These are phyloP conservation scores for Coelastrella sp. DNA, from an alignment of 139 green algal species.

Conservation along the genomic window DNA sequence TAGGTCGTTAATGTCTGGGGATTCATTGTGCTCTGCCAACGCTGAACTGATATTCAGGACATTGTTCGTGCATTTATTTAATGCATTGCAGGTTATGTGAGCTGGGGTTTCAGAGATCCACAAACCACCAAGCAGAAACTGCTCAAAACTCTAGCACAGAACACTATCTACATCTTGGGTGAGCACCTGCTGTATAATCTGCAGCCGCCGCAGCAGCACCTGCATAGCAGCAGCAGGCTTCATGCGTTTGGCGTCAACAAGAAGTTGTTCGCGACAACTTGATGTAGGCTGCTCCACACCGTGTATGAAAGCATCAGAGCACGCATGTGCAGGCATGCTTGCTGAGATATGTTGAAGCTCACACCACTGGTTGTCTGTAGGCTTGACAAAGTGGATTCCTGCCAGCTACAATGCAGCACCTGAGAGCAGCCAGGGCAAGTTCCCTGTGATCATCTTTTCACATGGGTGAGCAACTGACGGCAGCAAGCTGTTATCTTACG, in stretches of 20 bases:
- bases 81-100: slow-evolving; percentile 40
- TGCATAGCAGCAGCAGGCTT: no score
- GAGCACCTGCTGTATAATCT: background rate
- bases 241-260: no score
- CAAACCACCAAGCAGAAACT: slow-evolving; percentile 27
- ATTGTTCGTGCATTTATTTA: background rate
- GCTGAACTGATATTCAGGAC: background rate
- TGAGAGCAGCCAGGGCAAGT: slow-evolving; percentile 22
- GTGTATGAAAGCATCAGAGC: no score
- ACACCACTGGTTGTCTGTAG: background rate
- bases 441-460: slow-evolving; percentile 44
- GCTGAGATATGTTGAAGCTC: background rate
- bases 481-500: background rate
- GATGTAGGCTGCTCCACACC: no score
- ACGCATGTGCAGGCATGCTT: background rate
- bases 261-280: no score
- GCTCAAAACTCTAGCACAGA: slow-evolving; percentile 34
- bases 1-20: no score
- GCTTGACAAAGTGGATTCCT: background rate
- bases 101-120: slow-evolving; percentile 31
- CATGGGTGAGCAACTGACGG: slow-evolving; percentile 33
- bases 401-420: slow-evolving; percentile 28
- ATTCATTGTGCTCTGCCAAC: no score
- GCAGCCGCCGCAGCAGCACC: background rate
- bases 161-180: slow-evolving; percentile 27